Percentiles rank a stretch among this genome's conserved stretches.
phyloP scores from a whole-genome alignment of 75 land plant genomes.

The Pseudotsuga menziesii region DNA sequence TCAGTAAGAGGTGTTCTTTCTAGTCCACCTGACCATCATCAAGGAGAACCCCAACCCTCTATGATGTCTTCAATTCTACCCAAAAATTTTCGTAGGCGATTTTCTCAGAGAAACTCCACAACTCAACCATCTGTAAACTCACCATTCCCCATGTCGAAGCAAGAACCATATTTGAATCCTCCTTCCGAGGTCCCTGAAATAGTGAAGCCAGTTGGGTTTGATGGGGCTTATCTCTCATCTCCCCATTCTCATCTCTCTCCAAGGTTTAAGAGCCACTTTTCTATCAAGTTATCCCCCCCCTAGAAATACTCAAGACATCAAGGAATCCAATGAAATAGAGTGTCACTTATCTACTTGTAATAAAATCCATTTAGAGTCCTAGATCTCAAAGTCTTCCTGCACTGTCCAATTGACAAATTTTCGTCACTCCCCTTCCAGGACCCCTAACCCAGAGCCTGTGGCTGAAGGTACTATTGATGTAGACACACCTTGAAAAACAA shows the following conservation, averaged over 20 bases:
- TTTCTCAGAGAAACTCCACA: conserved; percentile 14
- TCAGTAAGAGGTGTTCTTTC: background rate
- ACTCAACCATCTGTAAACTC: background rate
- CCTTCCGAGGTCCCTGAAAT: no score
- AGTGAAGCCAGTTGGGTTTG: no score
- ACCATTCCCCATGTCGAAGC: no score
- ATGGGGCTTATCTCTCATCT: no score
- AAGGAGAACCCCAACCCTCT: background rate
- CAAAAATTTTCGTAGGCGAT: conserved; percentile 22
- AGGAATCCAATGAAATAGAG: background rate
- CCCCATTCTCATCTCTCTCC: background rate
- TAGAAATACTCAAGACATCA: background rate
- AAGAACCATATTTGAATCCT: no score
- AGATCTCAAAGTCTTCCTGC: background rate
- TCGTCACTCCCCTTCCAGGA: background rate
- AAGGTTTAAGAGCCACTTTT: background rate
- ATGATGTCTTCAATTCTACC: conserved; percentile 23
- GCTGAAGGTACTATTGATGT: background rate
- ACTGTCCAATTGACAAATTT: background rate
- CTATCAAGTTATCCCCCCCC: background rate
- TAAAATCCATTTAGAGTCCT: background rate
- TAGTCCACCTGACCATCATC: conserved; percentile 1
- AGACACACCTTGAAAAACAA: background rate
- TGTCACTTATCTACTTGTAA: background rate
- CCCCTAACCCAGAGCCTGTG: background rate